Percentiles rank a stretch among this genome's conserved stretches.
These are phyloP conservation scores for Debaryomyces singareniensis DNA, from an alignment of 1,139 yeast species.

Conservation along the genomic window DNA sequence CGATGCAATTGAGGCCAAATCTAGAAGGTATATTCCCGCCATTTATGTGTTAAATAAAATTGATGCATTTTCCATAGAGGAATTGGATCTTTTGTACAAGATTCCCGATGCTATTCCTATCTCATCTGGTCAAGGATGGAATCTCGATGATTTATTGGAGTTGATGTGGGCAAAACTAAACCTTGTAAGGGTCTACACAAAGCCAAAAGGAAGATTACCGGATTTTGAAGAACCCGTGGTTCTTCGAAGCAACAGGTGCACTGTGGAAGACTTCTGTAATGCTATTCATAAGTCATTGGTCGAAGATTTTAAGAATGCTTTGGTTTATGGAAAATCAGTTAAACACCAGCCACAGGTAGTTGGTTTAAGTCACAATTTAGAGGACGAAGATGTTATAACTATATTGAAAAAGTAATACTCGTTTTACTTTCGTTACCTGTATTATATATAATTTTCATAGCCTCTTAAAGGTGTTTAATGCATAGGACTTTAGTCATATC, in stretches of 20 bases:
- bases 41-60: slow-evolving; percentile 90
- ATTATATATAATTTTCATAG: slow-evolving; percentile 2
- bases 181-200: slow-evolving; percentile 91
- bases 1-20: slow-evolving; percentile 86
- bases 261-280: slow-evolving; percentile 95
- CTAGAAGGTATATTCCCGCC: slow-evolving; percentile 92
- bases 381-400: slow-evolving; percentile 96
- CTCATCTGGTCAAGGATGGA: slow-evolving; percentile 95
- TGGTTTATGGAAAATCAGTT: slow-evolving; percentile 87
- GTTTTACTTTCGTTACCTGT: slow-evolving; percentile 1
- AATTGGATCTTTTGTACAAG: slow-evolving; percentile 78
- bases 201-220: slow-evolving; percentile 91
- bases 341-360: slow-evolving; percentile 98
- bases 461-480: too few relatives aligned
- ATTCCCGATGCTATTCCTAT: slow-evolving; percentile 97
- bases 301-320: slow-evolving; percentile 86
- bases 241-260: slow-evolving; percentile 68
- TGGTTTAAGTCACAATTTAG: slow-evolving; percentile 73
- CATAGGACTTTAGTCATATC: not conserved
- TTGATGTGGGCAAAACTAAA: slow-evolving; percentile 91
- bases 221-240: slow-evolving; percentile 95
- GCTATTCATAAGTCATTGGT: slow-evolving; percentile 92
- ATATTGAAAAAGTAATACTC: slow-evolving; percentile 64
- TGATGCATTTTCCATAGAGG: slow-evolving; percentile 90
- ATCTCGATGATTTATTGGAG: slow-evolving; percentile 86